Evolutionary conservation across 495 filamentous ascomycete species (phyloP).

Genomic region (Podospora australis): DNA sequence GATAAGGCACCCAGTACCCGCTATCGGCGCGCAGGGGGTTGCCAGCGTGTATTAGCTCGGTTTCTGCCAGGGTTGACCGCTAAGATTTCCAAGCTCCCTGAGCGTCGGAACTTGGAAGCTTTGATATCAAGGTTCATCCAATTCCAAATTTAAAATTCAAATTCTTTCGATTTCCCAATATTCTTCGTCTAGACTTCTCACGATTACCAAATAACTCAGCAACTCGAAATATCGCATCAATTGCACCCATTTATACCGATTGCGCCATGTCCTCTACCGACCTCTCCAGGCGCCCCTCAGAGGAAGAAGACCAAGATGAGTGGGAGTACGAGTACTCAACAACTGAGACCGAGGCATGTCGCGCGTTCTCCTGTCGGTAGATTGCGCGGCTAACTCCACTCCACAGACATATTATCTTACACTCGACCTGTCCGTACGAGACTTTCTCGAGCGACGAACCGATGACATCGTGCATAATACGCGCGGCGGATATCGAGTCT

Average conservation of each 20-base stretch:
- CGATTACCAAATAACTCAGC: too few species aligned
- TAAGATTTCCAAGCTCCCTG: background rate
- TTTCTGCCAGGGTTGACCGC: background rate
- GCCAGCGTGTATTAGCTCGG: too few species aligned
- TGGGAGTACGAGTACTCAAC: slow-evolving; percentile 56
- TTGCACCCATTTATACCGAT: too few species aligned
- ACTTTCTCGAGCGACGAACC: slow-evolving; percentile 33
- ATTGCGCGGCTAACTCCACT: background rate
- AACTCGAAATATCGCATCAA: too few species aligned
- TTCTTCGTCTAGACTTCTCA: background rate
- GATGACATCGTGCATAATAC: slow-evolving; percentile 26
- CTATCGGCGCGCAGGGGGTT: background rate
- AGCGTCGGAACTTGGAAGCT: background rate
- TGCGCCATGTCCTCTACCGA: background rate
- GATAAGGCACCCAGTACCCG: background rate
- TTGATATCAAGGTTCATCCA: background rate
- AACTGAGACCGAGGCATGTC: slow-evolving; percentile 46
- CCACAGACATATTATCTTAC: slow-evolving; percentile 50
- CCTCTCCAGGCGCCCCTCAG: background rate
- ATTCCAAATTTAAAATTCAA: background rate
- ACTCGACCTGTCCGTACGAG: slow-evolving; percentile 46
- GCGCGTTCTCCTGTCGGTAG: too few species aligned
- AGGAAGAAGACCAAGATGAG: slow-evolving; percentile 38
- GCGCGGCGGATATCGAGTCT: slow-evolving; percentile 27
- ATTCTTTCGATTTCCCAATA: too few species aligned